A percentile compares a stretch with the other conserved stretches of the same genome.
Evolutionary conservation across 495 filamentous ascomycete genomes (phyloP).

Genomic region (Staphylotrichum longicolle): DNA sequence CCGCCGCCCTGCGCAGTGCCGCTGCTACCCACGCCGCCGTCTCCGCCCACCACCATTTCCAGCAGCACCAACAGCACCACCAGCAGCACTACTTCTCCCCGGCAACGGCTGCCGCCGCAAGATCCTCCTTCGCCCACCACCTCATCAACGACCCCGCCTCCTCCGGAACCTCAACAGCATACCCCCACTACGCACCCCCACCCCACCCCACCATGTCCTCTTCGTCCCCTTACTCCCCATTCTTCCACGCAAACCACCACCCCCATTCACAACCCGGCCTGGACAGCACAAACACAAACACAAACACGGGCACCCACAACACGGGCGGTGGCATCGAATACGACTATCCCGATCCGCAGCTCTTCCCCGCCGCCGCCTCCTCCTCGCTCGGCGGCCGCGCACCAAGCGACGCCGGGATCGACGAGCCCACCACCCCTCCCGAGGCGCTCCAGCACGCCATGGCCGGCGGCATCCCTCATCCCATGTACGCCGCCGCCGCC

Average conservation of each 20-base stretch:
- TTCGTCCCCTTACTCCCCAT: not conserved
- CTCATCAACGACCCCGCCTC: conserved; percentile 5
- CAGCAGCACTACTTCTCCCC: conserved; percentile 3
- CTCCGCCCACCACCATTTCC: too few species aligned
- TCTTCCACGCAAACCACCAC: not conserved
- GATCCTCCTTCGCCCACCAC: conserved; percentile 1
- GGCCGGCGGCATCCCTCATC: too few species aligned
- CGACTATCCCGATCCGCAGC: conserved; percentile 12
- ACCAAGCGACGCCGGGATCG: not conserved
- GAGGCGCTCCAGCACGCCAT: too few species aligned
- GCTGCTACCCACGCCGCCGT: not conserved
- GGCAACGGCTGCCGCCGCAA: not conserved
- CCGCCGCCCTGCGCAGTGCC: not conserved
- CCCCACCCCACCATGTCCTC: not conserved
- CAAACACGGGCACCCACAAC: not conserved
- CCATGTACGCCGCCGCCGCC: too few species aligned
- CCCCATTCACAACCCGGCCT: not conserved
- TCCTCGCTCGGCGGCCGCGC: not conserved
- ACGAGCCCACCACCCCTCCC: not conserved
- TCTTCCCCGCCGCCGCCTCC: not conserved
- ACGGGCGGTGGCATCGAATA: not conserved
- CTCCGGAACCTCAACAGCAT: not conserved
- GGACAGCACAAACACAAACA: not conserved
- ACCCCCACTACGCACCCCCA: not conserved
- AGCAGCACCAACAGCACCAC: not conserved